Evolutionary conservation across 441 rosid species (phyloP).

Genomic region (Populus hybrid): DNA sequence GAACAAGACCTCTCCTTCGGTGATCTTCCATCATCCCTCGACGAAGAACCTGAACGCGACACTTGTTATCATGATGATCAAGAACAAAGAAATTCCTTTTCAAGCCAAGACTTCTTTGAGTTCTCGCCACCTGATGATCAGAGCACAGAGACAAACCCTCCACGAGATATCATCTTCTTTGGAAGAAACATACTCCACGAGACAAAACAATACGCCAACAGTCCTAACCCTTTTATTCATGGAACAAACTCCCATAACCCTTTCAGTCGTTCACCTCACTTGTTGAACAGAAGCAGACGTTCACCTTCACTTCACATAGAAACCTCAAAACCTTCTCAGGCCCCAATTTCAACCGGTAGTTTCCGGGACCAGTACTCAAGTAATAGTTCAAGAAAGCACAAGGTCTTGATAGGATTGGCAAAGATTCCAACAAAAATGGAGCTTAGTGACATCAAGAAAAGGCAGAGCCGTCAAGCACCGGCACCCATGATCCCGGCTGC

Average conservation of each 20-base stretch:
- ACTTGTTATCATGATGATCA: not conserved
- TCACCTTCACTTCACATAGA: not conserved
- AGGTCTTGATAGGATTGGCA: slow-evolving; percentile 9
- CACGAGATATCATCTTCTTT: not conserved
- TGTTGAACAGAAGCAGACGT: not conserved
- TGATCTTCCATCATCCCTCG: not conserved
- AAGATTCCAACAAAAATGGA: slow-evolving; percentile 19
- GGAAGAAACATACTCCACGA: not conserved
- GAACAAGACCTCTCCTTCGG: not conserved
- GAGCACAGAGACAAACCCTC: not conserved
- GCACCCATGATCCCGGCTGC: slow-evolving; percentile 8
- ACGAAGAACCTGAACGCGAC: not conserved
- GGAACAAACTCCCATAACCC: too few species aligned
- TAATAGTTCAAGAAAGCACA: not conserved
- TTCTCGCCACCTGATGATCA: not conserved
- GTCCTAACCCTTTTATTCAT: not conserved
- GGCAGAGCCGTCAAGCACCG: slow-evolving; percentile 6
- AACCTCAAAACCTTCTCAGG: not conserved
- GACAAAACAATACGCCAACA: not conserved
- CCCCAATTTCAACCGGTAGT: not conserved
- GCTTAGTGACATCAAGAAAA: slow-evolving; percentile 21
- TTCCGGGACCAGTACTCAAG: not conserved
- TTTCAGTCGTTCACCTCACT: not conserved
- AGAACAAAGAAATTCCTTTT: not conserved
- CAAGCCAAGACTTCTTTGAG: not conserved